phyloP scores from a whole-genome alignment of 768 basidiomycete genomes.

The Royoungia palumana region DNA sequence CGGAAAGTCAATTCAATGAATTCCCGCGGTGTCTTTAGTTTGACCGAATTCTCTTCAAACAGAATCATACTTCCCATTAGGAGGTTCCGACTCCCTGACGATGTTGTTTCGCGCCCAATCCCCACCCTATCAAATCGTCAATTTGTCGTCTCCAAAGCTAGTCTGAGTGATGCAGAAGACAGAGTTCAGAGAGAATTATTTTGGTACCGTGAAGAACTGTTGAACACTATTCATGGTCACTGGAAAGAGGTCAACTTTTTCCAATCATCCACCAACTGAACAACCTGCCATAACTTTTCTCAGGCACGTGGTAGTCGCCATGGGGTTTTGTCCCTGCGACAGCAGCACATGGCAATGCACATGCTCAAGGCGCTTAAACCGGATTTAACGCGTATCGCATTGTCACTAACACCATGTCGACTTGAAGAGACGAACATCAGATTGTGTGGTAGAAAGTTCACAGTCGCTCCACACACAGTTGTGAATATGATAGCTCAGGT shows the following conservation, averaged over 20 bases:
- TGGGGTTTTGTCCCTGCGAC: conserved; percentile 75
- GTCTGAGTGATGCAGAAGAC: conserved; percentile 56
- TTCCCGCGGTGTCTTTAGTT: background rate
- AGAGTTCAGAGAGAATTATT: conserved; percentile 75
- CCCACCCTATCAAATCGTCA: conserved; percentile 87
- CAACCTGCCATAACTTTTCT: background rate
- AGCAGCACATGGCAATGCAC: conserved; percentile 68
- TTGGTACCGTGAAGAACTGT: conserved; percentile 92
- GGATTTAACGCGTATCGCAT: conserved; percentile 57
- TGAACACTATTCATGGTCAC: conserved; percentile 60
- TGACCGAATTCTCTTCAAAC: conserved; percentile 3
- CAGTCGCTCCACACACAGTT: conserved; percentile 58
- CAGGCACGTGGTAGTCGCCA: conserved; percentile 77
- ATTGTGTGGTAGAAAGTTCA: conserved; percentile 38
- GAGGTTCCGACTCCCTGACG: conserved; percentile 61
- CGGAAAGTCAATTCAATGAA: conserved; percentile 46
- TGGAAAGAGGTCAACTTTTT: conserved; percentile 76
- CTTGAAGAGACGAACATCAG: conserved; percentile 15
- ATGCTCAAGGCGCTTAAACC: conserved; percentile 79
- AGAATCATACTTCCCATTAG: conserved; percentile 71
- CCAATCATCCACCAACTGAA: background rate
- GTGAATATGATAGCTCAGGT: conserved; percentile 55
- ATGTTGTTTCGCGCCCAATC: conserved; percentile 60
- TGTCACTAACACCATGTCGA: conserved; percentile 45
- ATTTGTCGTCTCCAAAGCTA: conserved; percentile 80